Base-by-base conservation (phyloP, 495 filamentous ascomycete species). In the Durotheca rogersii region DNA sequence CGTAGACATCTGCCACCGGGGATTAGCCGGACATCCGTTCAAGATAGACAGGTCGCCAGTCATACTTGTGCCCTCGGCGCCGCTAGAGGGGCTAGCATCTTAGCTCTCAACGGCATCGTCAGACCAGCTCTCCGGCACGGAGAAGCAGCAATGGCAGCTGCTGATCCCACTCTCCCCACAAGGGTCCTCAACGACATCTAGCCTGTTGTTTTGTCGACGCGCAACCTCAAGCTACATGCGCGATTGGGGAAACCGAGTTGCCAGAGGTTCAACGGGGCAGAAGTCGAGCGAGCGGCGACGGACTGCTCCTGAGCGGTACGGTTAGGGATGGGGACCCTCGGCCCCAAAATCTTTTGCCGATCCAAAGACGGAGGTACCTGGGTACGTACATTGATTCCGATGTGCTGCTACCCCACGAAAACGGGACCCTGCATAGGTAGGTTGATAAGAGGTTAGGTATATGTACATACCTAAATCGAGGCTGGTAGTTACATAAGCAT, bases 101-200 rank as follows among this genome's bases (percentile, higher is more conserved):
- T 94, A 41, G 92, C 89, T 77, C 83, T 83, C 51, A 97, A 76
- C 67, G 92, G 92, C 92, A 97, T 96, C 40, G 68, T 75, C 57
- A 72, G 49, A 37, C 34, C 43, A 17, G 41, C 21, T 44, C 65
- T 59, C 53, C 65, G 68, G 49, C 64, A 62, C 41, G 72, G 67
- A 60, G 61, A 68, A 35, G 65, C 56, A 60, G 67, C 56, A 53
- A 53, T 53, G 7, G 16, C 41, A 36, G 67, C 68, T 54, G 71
- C 69, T 47, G 61, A 53, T 51, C 57, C 68, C 61, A 70, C 70
- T 53, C 71, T 67, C 47, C 62, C 58, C 44, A 61, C 61, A 23
- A 75, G 47, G 23, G 66, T 51, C 48, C 64, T 65, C 61, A 64
- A 65, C 56, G 74, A 72, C 72, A 75, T 75, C 62, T 71, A 70